Base-by-base conservation (phyloP, 306 rosid genomes). In the Prunus armeniaca region DNA sequence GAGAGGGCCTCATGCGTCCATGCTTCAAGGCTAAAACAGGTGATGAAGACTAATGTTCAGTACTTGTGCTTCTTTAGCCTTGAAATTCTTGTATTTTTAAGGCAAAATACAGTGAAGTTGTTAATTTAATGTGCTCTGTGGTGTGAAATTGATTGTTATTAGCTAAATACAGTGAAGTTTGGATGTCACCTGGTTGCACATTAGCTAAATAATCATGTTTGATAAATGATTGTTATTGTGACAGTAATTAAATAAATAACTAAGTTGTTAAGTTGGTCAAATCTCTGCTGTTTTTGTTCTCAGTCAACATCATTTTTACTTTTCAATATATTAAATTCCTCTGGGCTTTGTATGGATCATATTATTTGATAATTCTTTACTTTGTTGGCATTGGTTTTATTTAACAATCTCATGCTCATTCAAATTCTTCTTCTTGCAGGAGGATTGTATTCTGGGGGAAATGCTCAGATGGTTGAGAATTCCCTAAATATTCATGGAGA, bases 401-500 rank as follows among this genome's bases (percentile, higher is more conserved):
- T 80, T 73, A 46, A 38, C 69, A 54, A 46, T 58, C 24, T 65
- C 47, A 2, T 71, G 32, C 64, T 52, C 47, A 51, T 34, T 81
- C 19, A 24, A 62, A 28, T 69, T 68, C 78, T 51, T 82, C 72
- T 57, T 72, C 82, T 65, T 87, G 56, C 88, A 95, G 98, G 98
- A 65, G 98, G 97, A 46, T 78, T 95, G 87, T 95, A 95, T 88
- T 95, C 98, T 0, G 98, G 98, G 32, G 98, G 98, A 34, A 88
- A 97, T 83, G 97, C 97, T 1, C 99, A 92, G 78, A 92, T 92
- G 97, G 86, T 95, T 77, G 99, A 95, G 87, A 90, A 86, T 50
- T 95, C 97, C 47, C 79, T 95, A 56, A 66, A 79, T 80, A 86
- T 92, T 77, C 99, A 92, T 60, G 99, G 99, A 67, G 99, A 95